Base-by-base conservation (phyloP, 768 basidiomycete genomes). In the Amanita phalloides region DNA sequence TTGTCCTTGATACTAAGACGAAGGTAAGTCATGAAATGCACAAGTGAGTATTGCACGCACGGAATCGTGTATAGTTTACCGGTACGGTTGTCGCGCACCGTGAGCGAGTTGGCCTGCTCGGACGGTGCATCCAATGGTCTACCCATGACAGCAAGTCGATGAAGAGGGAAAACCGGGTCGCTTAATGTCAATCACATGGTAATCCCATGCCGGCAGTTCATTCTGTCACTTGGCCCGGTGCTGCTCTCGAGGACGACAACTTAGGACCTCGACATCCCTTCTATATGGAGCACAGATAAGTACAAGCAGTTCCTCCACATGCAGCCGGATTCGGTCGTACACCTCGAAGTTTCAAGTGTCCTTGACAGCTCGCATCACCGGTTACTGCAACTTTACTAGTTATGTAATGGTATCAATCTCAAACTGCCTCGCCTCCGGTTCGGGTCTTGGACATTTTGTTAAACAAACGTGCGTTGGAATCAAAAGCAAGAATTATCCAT, bases 51-150 rank as follows among this genome's bases (percentile, higher is more conserved):
- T 5, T 36, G 45, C 30, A 75, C 86, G 62, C 54, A 90, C 87
- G 84, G 84, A 44, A 92, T 70, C 26, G 67, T 77, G 68, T 84
- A 85, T 2, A 77, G 75, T 64, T 83, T 86, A 26, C 88, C 89
- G 2, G 91, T 93, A 52, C 91, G 81, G 64, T 93, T 90, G 69
- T 93, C 91, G 53, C 68, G 70, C 59, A 93, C 81, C 5, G 82
- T 84, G 44, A 92, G 71, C 54, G 65, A 69, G 54, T 72, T 68
- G 14, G 13, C 9, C 13, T 44, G 42, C 37, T 37, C 20, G 25
- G 43, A 36, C 9, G 51, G 11, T 10, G 33, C 3, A 14, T 61
- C 55, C 33, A 58, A 57, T 33, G 59, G 62, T 50, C 56, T 56
- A 30, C 67, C 68, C 68, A 70, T 69, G 26, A 44, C 42, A 14